Base-by-base conservation (phyloP, 148 eudicot species). In the Chenopodium berlandieri region DNA sequence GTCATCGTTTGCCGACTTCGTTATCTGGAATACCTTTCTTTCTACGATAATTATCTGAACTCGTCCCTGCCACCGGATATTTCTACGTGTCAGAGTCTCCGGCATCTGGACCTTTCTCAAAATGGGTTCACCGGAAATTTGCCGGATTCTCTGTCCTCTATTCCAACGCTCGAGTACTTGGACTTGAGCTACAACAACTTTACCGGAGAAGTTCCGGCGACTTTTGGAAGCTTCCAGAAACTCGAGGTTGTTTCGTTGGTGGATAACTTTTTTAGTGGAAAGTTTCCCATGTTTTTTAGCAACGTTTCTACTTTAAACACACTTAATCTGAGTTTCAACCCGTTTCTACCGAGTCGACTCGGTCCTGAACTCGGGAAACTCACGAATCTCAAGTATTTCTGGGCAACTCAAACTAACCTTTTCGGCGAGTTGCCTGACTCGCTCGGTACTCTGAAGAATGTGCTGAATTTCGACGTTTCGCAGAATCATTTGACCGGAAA, bases 171-270 rank as follows among this genome's bases (percentile, higher is more conserved):
- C 6, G 81, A 40, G 9, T 67, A 86, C 64, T 84, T 95, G 31
- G 99, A 95, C 58, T 85, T 94, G 73, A 68, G 85, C 1, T 89
- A 87, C 0, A 96, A 96, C 56, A 94, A 92, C 82, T 94, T 96
- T 34, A 83, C 97, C 83, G 99, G 99, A 11, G 86, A 85, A 0
- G 83, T 96, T 60, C 99, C 99, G 75, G 82, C 76, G 7, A 86
- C 75, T 6, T 95, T 89, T 70, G 94, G 90, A 0, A 50, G 17
- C 5, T 96, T 94, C 60, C 86, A n/a, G 73, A 83, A 75, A 8
- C 93, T 96, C 1, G 84, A 92, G 31, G 90, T 62, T 4, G 79
- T 96, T 2, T 83, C 91, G 0, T 34, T 96, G 1, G 88, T 89
- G 1, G 86, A 48, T 0, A 96, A 96, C 32, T 83, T 96, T 1